Evolutionary conservation across 371 early-diverging fungal species (phyloP), one percentile per base, ranked within the genome.

Genomic region (Astathelohania contejeani): DNA sequence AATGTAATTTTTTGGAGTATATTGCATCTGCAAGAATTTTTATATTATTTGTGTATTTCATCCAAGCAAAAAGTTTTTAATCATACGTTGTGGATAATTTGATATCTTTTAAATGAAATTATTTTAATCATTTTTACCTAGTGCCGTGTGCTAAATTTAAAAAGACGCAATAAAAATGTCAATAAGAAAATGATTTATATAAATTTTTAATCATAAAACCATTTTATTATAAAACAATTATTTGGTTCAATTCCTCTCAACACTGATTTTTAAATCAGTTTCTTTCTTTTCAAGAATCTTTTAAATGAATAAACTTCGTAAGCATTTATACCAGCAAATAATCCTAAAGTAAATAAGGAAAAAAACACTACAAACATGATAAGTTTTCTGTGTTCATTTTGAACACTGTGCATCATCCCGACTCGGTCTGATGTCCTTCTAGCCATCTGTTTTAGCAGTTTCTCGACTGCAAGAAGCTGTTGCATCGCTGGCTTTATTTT

Each of bases 231-330:
- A n/a, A n/a, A n/a, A n/a, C n/a, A n/a, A n/a, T n/a, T n/a, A n/a
- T n/a, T n/a, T n/a, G n/a, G n/a, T n/a, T 43, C 16, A 4, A 3
- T 43, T 16, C 16, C 4, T 23, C 3, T 4, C 4, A 27, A 24
- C 3, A 55, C 49, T 49, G 44, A 43, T 42, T n/a, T 54, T 63
- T 66, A 57, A 48, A 71, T 67, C 49, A 67, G 51, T 53, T 75
- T 75, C 70, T 75, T 75, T 49, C 63, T 67, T 47, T 68, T 69
- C 22, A 75, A 62, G 60, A 71, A 75, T 45, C 56, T 66, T 44
- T 64, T 70, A 52, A 75, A 60, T 3, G 50, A 52, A 22, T 56
- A 26, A 28, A 70, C 45, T 46, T 72, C 63, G 38, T 69, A 63
- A 3, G 55, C 45, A 35, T 72, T 62, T 27, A 66, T 61, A n/a